A percentile compares a stretch with the other conserved stretches of the same genome.
Evolutionary conservation across 257 asterid species (phyloP).

Genomic region (Eustoma russellianum): DNA sequence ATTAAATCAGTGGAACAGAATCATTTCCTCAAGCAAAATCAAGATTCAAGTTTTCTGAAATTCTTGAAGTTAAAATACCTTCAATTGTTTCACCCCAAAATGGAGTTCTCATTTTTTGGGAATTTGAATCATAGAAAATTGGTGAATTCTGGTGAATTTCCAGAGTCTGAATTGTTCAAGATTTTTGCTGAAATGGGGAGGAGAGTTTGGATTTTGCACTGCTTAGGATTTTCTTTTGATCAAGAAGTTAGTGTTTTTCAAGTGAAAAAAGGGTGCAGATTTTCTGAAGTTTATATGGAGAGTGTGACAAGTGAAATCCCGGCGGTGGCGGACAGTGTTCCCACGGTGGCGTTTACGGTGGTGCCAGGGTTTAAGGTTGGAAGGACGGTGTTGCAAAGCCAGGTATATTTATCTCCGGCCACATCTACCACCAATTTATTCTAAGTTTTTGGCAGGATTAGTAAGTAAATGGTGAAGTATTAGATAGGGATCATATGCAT

Average conservation of each 20-base stretch:
- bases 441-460: neutral
- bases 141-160: constrained; percentile 67
- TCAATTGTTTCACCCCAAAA: constrained; percentile 71
- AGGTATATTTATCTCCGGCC: constrained; percentile 55
- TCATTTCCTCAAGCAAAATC: constrained; percentile 48
- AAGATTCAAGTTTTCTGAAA: constrained; percentile 44
- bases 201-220: constrained; percentile 74
- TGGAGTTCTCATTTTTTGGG: constrained; percentile 86
- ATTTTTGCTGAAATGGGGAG: constrained; percentile 87
- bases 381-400: constrained; percentile 73
- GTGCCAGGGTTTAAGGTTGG: constrained; percentile 95
- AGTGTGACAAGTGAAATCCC: constrained; percentile 57
- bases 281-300: constrained; percentile 85
- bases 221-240: constrained; percentile 56
- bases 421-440: constrained; percentile 24
- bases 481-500: too few relatives aligned
- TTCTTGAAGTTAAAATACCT: constrained; percentile 67
- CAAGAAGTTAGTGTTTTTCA: constrained; percentile 55
- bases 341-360: constrained; percentile 75
- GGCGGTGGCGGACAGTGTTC: constrained; percentile 38
- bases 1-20: constrained; percentile 36
- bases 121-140: constrained; percentile 65
- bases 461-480: too few relatives aligned
- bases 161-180: constrained; percentile 78
- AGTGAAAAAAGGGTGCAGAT: constrained; percentile 36